Base-by-base conservation (phyloP, 192 early-diverging fungal species). In the Coemansia sp. region DNA sequence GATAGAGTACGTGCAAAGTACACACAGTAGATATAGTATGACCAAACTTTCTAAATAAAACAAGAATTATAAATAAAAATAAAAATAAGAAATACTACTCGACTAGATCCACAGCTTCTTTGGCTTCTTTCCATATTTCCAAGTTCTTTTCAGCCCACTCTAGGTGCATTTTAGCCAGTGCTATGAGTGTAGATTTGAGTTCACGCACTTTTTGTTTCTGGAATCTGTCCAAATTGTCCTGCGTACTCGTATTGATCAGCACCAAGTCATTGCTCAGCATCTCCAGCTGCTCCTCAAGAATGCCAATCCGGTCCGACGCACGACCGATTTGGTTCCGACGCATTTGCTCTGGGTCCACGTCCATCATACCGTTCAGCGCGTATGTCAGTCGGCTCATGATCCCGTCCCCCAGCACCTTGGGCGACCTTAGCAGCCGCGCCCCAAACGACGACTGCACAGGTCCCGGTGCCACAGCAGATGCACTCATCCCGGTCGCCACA, bases 181-280 rank as follows among this genome's bases (percentile, higher is more conserved):
- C 88, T 40, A 97, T 78, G 62, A 99, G 69, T 75, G 94, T 89
- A 67, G 93, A 89, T 62, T 92, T 86, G 38, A 99, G 68, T 68
- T 99, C 96, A 38, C 84, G 78, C 43, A 97, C 87, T 82, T 99
- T 99, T 71, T 96, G 91, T 67, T 93, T 86, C 84, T 99, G 97
- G 86, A 97, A 99, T 36, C 95, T 85, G 66, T 98, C 96, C 72
- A 99, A 73, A 70, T 99, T 94, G 16, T 86, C 82, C 79, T 98
- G 95, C 49, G 96, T 91, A 44, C 91, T 91, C 5, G 85, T 86
- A 51, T 95, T 96, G 33, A 93, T 87, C 38, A 87, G 86, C n/a
- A 85, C 84, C 65, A 99, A 63, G 69, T 96, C 94, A 16, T 87
- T 81, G 36, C 85, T 86, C 49, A 90, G 87, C 18, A 87, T 86